Evolutionary conservation across 2,329 filamentous ascomycete genomes (phyloP), one percentile per base, ranked within the genome.

Genomic region (Penicillium sp.): DNA sequence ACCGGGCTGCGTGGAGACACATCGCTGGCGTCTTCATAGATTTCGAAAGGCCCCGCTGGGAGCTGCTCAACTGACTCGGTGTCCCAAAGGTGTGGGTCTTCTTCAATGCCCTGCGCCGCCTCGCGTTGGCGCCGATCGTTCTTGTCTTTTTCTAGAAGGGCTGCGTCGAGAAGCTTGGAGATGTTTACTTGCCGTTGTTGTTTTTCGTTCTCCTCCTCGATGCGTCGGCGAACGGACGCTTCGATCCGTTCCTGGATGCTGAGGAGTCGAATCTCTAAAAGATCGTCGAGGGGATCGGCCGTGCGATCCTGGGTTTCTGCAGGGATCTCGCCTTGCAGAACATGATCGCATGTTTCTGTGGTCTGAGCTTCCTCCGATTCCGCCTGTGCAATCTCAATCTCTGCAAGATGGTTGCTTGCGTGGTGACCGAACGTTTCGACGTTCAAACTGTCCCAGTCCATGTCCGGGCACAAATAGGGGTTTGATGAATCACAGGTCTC

Each of bases 211-310:
- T 36, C 31, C 18, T 54, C 51, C 32, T 54, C 51, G 10, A 54
- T 50, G 14, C 52, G 40, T 18, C 44, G 50, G 2, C 34, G 24
- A 5, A 54, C 13, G n/a, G 52, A 45, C n/a, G 47, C 52, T 50
- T 54, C 40, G 14, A 54, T 50, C 13, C 52, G 40, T 13, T 50
- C 47, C 47, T 54, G 52, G 22, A 53, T 32, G 24, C 16, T 7
- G 22, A 48, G 11, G 32, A 36, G 16, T 29, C 48, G 36, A 42
- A 53, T 48, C 18, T 53, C 45, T 8, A 34, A 9, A 6, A 14
- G 44, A 9, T 40, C 18, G 8, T 40, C 18, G 9, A 14, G 32
- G 32, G 32, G 8, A 34, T 34, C 14, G 11, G 8, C 14, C 32
- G 7, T 11, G 24, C 14, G 4, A 13, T 36, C 6, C 13, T 7